Base-by-base conservation (phyloP, 495 filamentous ascomycete species). In the Penicillium simplicissimum region DNA sequence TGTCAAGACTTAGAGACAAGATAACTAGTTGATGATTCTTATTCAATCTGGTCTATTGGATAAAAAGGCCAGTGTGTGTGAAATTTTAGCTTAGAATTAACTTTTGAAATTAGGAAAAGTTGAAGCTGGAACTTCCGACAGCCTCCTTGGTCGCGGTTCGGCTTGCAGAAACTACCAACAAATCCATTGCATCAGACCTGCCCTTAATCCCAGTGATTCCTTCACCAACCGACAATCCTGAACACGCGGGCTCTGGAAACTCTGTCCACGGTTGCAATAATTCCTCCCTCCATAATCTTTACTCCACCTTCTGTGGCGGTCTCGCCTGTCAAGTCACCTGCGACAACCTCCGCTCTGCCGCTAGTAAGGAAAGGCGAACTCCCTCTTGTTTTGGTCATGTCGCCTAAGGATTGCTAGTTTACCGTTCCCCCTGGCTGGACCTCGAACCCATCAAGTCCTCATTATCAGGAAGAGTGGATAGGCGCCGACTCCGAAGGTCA, bases 401-500 rank as follows among this genome's bases (percentile, higher is more conserved):
- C 48, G 3, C 10, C 25, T 9, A 28, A 51, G 48, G 11, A 15
- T 51, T 51, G 14, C 48, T 25, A 51, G 25, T 51, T 51, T 17
- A 51, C 48, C 48, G 31, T 31, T 3, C 21, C 23, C 48, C 48
- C 25, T 2, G 48, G 48, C 48, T 51, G 10, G 48, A 33, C 10
- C 48, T 28, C 48, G 23, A 28, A n/a, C n/a, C 40, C 40, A 19
- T 42, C 57, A 52, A 38, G 36, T 25, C 28, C 57, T 42, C 8
- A 23, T 37, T 38, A 40, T 42, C 45, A 28, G 4, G 19, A 59
- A 59, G 57, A 59, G 19, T 59, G 54, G 43, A 19, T 6, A 42
- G 43, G 57, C 23, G 19, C 34, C 47, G 31, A 51, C 35, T 59
- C 57, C 42, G 43, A 38, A 51, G 57, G 57, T 31, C 57, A 59